These are phyloP conservation scores for Apiospora kogelbergensis DNA, from an alignment of 2,329 filamentous ascomycete genomes.

Conservation along the genomic window DNA sequence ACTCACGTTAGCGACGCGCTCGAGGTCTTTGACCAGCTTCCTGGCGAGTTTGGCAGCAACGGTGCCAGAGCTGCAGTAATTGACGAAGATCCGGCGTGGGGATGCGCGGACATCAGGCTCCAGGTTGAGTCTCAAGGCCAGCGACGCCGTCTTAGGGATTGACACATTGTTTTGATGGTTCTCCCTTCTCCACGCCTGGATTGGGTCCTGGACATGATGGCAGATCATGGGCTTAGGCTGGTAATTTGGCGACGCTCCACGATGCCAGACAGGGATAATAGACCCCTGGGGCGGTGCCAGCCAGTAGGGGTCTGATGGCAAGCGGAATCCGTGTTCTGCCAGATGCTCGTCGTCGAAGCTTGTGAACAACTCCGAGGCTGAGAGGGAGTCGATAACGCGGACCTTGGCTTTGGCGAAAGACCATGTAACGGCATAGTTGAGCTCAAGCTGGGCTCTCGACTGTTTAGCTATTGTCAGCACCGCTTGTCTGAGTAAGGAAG, in stretches of 20 bases:
- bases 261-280: conserved; percentile 27
- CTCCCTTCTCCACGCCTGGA: conserved; percentile 25
- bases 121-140: not conserved
- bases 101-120: not conserved
- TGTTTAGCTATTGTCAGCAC: not conserved
- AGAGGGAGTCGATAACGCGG: conserved; percentile 26
- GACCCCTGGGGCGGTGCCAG: conserved; percentile 27
- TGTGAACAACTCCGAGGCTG: conserved; percentile 25
- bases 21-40: conserved; percentile 16
- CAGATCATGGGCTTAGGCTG: conserved; percentile 31
- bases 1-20: not conserved
- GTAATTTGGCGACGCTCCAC: conserved; percentile 28
- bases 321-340: conserved; percentile 22
- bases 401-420: conserved; percentile 24
- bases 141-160: not conserved
- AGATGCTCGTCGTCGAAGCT: conserved; percentile 26
- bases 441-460: conserved; percentile 26
- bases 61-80: conserved; percentile 24
- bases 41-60: conserved; percentile 19
- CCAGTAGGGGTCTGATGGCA: conserved; percentile 28
- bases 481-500: not conserved
- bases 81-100: conserved; percentile 12
- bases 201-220: conserved; percentile 25
- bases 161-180: not conserved
- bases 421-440: conserved; percentile 27